These are phyloP conservation scores for Paramarasmius palmivorus DNA, from an alignment of 1,284 basidiomycete genomes.

Conservation along the genomic window DNA sequence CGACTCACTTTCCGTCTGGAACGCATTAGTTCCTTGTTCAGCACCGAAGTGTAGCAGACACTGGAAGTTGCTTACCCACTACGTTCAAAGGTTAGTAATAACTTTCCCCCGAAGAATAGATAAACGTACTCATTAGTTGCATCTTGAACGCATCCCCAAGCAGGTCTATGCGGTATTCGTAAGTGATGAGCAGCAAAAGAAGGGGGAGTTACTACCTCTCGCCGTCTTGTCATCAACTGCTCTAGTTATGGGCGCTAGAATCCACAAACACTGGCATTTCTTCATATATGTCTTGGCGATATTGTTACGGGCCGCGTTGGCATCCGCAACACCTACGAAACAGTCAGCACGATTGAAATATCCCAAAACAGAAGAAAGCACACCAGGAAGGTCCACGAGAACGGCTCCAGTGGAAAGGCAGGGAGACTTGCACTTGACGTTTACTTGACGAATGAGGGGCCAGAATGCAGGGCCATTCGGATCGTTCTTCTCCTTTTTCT, in stretches of 20 bases:
- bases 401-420: constrained; percentile 58
- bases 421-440: constrained; percentile 51
- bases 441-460: constrained; percentile 63
- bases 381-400: constrained; percentile 61
- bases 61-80: constrained; percentile 35
- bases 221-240: constrained; percentile 63
- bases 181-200: neutral
- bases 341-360: neutral
- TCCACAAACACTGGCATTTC: constrained; percentile 57
- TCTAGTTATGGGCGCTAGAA: constrained; percentile 53
- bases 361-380: constrained; percentile 1
- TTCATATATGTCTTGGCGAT: constrained; percentile 65
- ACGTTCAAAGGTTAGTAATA: constrained; percentile 6
- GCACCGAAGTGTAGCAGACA: neutral
- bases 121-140: constrained; percentile 58
- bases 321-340: constrained; percentile 52
- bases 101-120: neutral
- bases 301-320: constrained; percentile 55
- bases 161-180: constrained; percentile 36
- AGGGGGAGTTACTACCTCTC: constrained; percentile 35
- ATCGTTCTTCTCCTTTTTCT: constrained; percentile 32
- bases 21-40: neutral
- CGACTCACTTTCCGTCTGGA: constrained; percentile 54
- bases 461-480: constrained; percentile 50
- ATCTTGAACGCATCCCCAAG: constrained; percentile 62